Base-by-base conservation (phyloP, 2,329 filamentous ascomycete species). In the Furcasterigmium sp. region DNA sequence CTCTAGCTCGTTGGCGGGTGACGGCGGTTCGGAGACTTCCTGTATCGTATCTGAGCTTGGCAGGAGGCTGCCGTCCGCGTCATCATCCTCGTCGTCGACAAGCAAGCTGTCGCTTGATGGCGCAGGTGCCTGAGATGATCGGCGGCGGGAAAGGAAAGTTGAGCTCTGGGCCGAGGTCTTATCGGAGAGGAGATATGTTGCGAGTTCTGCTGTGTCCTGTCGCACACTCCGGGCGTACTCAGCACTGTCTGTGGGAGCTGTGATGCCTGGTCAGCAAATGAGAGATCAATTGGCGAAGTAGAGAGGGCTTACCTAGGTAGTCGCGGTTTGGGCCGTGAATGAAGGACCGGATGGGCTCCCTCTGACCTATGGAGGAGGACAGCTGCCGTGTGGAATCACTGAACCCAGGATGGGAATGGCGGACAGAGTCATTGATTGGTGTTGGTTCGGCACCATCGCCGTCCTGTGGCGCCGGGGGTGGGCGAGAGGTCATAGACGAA, bases 131-230 rank as follows among this genome's bases (percentile, higher is more conserved):
- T 54, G 56, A 15, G 66, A 64, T n/a, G n/a, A 26, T 37, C 60
- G 61, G 43, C 61, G 59, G 37, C 61, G 63, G 26, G 54, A 52
- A 36, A 79, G 62, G 46, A 80, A 74, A 9, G 69, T 65, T 5
- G 70, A 64, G 47, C 61, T 68, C 35, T 62, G 65, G 8, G 35
- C 9, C 25, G 60, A 61, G 45, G 66, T 61, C 53, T 75, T 74
- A 53, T 86, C 80, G 30, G 84, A 84, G 21, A 95, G 75, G 39
- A 88, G 83, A 59, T 91, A 89, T 15, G 80, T 88, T 35, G 90
- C 90, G 44, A 95, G 73, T 64, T 95, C 88, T 41, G 89, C 87
- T 3, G 90, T 94, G 58, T 93, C 85, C 64, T 93, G 84, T 50
- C 90, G 84, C 32, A 95, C 85, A 51, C 82, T 86, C 46, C 83